phyloP scores from a whole-genome alignment of 2,329 filamentous ascomycete genomes.

The Cordyceps javanica region DNA sequence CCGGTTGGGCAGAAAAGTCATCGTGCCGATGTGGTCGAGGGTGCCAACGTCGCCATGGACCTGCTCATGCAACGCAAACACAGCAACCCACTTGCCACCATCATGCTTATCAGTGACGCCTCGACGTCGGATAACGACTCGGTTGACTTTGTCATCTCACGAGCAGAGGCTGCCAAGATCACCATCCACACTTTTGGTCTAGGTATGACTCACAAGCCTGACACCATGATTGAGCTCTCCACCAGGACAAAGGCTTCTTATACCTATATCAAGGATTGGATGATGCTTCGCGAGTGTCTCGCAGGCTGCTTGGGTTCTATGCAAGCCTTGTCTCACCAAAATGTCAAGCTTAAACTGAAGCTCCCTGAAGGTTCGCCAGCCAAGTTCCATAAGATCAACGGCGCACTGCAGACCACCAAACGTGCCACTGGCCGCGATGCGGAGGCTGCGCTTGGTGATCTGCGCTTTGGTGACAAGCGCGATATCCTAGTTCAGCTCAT shows the following conservation, averaged over 20 bases:
- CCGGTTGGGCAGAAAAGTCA: constrained; percentile 96
- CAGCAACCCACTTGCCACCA: constrained; percentile 90
- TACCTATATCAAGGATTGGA: constrained; percentile 99
- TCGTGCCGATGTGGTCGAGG: constrained; percentile 92
- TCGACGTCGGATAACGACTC: constrained; percentile 91
- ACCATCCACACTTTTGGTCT: constrained; percentile 95
- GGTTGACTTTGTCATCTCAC: constrained; percentile 94
- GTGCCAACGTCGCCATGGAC: constrained; percentile 97
- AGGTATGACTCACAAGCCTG: constrained; percentile 94
- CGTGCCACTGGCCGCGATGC: constrained; percentile 90
- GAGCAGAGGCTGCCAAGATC: constrained; percentile 95
- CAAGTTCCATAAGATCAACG: constrained; percentile 98
- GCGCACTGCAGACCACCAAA: constrained; percentile 92
- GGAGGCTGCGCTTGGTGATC: constrained; percentile 83
- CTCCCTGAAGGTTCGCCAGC: constrained; percentile 93
- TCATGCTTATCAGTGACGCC: constrained; percentile 94
- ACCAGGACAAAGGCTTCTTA: constrained; percentile 94
- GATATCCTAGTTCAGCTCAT: constrained; percentile 93
- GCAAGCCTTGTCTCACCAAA: constrained; percentile 95
- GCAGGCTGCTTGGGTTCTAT: constrained; percentile 88
- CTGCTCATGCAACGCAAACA: constrained; percentile 95
- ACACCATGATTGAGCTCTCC: constrained; percentile 97
- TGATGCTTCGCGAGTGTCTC: constrained; percentile 97
- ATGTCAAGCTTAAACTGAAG: constrained; percentile 90
- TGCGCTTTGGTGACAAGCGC: constrained; percentile 89